phyloP scores from a whole-genome alignment of 108 stramenopile species.

The Stephanodiscus triporus region DNA sequence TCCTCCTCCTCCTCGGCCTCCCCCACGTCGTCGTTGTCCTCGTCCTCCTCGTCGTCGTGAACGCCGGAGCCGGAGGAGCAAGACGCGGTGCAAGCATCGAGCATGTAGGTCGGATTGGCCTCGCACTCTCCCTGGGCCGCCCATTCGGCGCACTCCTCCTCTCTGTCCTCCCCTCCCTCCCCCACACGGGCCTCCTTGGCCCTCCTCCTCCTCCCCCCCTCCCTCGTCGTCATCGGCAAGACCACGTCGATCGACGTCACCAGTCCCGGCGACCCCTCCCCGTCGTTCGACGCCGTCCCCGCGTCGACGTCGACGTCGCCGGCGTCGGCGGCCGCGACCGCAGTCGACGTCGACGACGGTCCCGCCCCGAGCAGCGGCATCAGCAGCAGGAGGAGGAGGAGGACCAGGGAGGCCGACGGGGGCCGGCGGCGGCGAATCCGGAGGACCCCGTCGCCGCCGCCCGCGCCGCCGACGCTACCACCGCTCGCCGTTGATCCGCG shows the following conservation, averaged over 20 bases:
- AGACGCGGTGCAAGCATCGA: conserved; percentile 42
- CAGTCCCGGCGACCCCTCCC: background rate
- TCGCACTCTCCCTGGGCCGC: conserved; percentile 51
- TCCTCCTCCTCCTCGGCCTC: background rate
- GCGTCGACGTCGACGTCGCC: background rate
- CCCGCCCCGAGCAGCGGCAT: background rate
- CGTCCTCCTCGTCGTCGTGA: too few species aligned
- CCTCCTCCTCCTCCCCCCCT: background rate
- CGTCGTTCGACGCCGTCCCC: background rate
- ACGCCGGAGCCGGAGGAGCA: conserved; percentile 12
- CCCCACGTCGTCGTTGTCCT: background rate
- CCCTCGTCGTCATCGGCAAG: background rate
- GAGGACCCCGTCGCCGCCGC: too few species aligned
- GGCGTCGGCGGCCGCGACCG: background rate
- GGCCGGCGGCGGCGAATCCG: background rate
- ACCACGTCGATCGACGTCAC: conserved; percentile 20
- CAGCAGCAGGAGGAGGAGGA: background rate
- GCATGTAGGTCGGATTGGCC: conserved; percentile 50
- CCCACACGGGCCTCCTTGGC: background rate
- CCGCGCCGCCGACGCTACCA: too few species aligned
- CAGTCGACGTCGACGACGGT: conserved; percentile 1
- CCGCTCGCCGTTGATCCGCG: too few species aligned
- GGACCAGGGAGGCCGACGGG: background rate
- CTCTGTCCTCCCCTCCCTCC: conserved; percentile 2
- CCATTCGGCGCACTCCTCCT: conserved; percentile 37